Evolutionary conservation across 495 filamentous ascomycete species (phyloP), one percentile per base, ranked within the genome.

Genomic region (Usnea hakonensis): DNA sequence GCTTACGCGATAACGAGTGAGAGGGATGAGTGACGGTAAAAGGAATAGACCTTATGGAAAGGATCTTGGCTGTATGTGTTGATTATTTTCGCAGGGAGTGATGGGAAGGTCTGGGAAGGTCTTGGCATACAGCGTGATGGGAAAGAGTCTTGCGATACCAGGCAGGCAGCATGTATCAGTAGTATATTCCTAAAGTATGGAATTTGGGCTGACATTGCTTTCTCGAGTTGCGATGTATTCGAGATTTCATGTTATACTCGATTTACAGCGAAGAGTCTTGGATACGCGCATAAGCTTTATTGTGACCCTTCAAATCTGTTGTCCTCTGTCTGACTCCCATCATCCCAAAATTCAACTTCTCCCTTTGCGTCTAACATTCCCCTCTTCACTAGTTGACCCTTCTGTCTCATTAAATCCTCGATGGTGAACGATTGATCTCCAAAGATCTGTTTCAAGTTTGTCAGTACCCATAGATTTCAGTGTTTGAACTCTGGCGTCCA

Each of bases 341-440:
- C 76, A 41, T 74, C 74, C 65, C 80, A 79, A 54, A 83, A 77
- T 65, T 84, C 82, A 17, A 84, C 64, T 67, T 82, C 77, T 9
- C 76, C 78, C 32, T 80, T 52, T 2, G 26, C 48, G 48, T 28
- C 64, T 26, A 80, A 36, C 28, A 63, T 61, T 3, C 87, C 88
- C 44, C 77, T 80, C 72, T 83, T 88, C 37, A 91, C 77, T 5
- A 84, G 66, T 66, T 85, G 74, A 2, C 88, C 88, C 48, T 80
- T 83, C 61, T 88, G 81, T 59, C 75, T 70, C 73, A 93, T 74
- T 32, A 93, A 70, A 63, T 91, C 87, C 68, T 93, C 89, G 38
- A 93, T 72, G 5, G 87, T 89, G 23, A 85, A 75, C 40, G 76
- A 69, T 33, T 74, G 80, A 66, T 91, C 84, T 28, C 83, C 82